These are phyloP conservation scores for Coemansia sp. DNA, from an alignment of 192 early-diverging fungal genomes.

Conservation along the genomic window DNA sequence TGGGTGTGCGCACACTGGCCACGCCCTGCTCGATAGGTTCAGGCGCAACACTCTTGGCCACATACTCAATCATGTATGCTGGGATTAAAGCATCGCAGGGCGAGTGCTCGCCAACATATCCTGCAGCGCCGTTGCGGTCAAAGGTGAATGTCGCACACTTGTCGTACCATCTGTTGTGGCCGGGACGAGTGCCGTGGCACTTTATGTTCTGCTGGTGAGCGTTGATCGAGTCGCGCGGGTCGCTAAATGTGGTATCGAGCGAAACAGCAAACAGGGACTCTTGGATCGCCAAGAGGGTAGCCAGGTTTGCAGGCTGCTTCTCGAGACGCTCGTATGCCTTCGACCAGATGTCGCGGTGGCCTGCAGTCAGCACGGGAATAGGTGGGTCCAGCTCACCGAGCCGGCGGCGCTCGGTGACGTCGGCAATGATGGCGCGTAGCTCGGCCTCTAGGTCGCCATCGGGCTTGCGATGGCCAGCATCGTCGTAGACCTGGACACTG, in stretches of 20 bases:
- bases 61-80: constrained; percentile 56
- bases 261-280: constrained; percentile 69
- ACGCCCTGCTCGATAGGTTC: constrained; percentile 22
- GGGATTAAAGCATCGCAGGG: constrained; percentile 82
- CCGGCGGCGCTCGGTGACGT: constrained; percentile 35
- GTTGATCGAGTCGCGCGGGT: constrained; percentile 29
- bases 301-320: constrained; percentile 55
- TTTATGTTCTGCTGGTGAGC: constrained; percentile 25
- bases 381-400: constrained; percentile 51
- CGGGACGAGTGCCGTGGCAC: constrained; percentile 42
- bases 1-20: constrained; percentile 26
- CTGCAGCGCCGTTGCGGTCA: constrained; percentile 69
- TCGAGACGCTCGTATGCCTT: constrained; percentile 64
- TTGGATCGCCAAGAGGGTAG: constrained; percentile 63
- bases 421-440: constrained; percentile 55
- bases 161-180: constrained; percentile 90
- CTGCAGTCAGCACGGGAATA: constrained; percentile 65
- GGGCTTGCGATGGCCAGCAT: constrained; percentile 49
- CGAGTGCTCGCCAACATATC: constrained; percentile 71
- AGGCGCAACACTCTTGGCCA: constrained; percentile 25
- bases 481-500: constrained; percentile 62
- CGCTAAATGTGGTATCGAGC: constrained; percentile 65
- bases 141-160: constrained; percentile 68
- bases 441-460: constrained; percentile 72
- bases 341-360: constrained; percentile 83